Evolutionary conservation across 2,329 filamentous ascomycete genomes (phyloP).

Genomic region (Fusarium robinianum): DNA sequence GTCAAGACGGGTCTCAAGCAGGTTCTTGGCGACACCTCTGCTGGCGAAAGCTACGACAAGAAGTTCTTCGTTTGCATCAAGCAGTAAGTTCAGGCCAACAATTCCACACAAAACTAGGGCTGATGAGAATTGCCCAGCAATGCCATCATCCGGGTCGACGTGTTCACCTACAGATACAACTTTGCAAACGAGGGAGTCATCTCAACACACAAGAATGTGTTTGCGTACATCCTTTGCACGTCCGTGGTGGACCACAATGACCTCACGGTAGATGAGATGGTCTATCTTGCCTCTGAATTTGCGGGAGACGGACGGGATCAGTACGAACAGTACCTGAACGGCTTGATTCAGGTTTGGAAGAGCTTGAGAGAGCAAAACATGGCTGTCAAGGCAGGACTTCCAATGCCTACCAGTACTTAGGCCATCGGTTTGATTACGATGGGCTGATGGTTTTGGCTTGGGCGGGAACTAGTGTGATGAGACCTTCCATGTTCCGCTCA

Average conservation of each 20-base stretch:
- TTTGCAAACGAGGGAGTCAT: slow-evolving; percentile 8
- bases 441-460: too few relatives aligned
- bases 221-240: slow-evolving; percentile 11
- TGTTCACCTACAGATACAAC: slow-evolving; percentile 15
- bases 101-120: too few relatives aligned
- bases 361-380: too few relatives aligned
- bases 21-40: slow-evolving; percentile 11
- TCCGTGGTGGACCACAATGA: slow-evolving; percentile 14
- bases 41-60: slow-evolving; percentile 14
- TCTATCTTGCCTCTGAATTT: slow-evolving; percentile 13
- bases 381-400: too few relatives aligned
- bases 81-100: slow-evolving; percentile 12
- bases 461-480: too few relatives aligned
- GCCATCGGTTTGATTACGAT: too few relatives aligned
- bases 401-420: too few relatives aligned
- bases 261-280: slow-evolving; percentile 10
- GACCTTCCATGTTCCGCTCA: too few relatives aligned
- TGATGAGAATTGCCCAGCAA: too few relatives aligned
- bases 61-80: slow-evolving; percentile 16
- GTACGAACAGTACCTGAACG: too few relatives aligned
- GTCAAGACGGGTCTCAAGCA: slow-evolving; percentile 8
- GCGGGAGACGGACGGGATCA: slow-evolving; percentile 7
- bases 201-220: slow-evolving; percentile 11
- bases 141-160: slow-evolving; percentile 13
- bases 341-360: too few relatives aligned